Evolutionary conservation across 768 basidiomycete species (phyloP), one percentile per base, ranked within the genome.

Genomic region (Amanita pseudoporphyria): DNA sequence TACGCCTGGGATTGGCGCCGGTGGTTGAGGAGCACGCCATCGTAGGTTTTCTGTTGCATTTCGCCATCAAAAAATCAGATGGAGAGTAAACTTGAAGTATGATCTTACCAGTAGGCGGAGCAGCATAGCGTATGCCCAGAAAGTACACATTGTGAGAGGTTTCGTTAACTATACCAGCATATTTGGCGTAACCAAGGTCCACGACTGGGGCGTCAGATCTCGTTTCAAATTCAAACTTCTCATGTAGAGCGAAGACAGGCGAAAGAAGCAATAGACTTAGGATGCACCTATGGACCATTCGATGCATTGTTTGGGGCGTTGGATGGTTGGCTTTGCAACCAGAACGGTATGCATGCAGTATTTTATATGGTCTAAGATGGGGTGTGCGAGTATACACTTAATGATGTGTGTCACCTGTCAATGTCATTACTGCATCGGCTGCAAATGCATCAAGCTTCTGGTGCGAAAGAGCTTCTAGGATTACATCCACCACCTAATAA

Each of bases 111-210:
- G 67, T 52, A 2, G 77, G 76, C 22, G 74, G 62, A 14, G 72
- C 73, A 9, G 78, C 77, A 59, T 72, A 79, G 6, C 76, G 67
- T 38, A 77, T 65, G 0, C 70, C 70, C 10, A 73, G 60, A 52
- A 71, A 75, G 13, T 60, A 54, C 0, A 67, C 65, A 51, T 69
- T 64, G 10, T 58, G 57, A 2, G 66, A 66, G 0, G 61, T 61
- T 0, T 62, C 38, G 46, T 72, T 62, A 10, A 69, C 56, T 0
- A 57, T 46, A 1, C 73, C 75, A 58, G 70, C 64, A 49, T 74
- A 77, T 47, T 60, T 58, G 0, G 74, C 69, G 53, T 74, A 73
- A 2, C 73, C 73, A 10, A 76, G 60, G 49, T 74, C 63, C 13
- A 75, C 65, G 30, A 69, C 55, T n/a, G 47, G 57, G 26, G 7